Base-by-base conservation (phyloP, 2,329 filamentous ascomycete species). In the Pezizomycotina sp. region DNA sequence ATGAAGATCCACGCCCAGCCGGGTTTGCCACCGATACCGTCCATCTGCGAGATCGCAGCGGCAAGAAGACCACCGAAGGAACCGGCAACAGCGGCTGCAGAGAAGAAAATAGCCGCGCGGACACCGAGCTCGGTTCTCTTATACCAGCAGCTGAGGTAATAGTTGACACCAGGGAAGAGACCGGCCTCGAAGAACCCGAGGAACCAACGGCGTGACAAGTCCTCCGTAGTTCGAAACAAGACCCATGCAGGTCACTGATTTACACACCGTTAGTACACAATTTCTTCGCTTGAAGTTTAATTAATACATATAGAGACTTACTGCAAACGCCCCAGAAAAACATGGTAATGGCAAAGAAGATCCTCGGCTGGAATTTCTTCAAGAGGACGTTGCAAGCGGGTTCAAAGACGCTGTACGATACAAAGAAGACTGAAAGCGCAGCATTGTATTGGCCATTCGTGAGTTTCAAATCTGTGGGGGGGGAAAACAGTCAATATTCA, bases 291-390 rank as follows among this genome's bases (percentile, higher is more conserved):
- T 73, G 53, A 60, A 69, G 71, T 25, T 10, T 20, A 13, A 45
- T n/a, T n/a, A 8, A n/a, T 24, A 8, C 8, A n/a, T 24, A 8
- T 24, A n/a, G 22, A 8, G 22, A 8, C n/a, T 24, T n/a, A 8
- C 22, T 40, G 27, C 36, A 37, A 22, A 41, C 33, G 25, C 42
- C 36, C 34, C 63, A 71, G 1, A 67, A 63, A 48, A 68, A 65
- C 76, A 92, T 91, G 52, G 91, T 91, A 20, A 68, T 61, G 2
- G 82, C 77, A 36, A 91, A 71, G 53, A 91, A 92, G 34, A 84
- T 59, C 24, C 75, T 80, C 0, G 83, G 83, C 1, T 72, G 66
- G 43, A 80, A 60, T 12, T 65, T 67, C 59, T 91, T 92, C 41
- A 92, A 70, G 15, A 92, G 58, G 29, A 86, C 62, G 54, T 92